Evolutionary conservation across 176 grass and related monocot genomes (phyloP), one percentile per base, ranked within the genome.

Genomic region (Leersia perrieri): DNA sequence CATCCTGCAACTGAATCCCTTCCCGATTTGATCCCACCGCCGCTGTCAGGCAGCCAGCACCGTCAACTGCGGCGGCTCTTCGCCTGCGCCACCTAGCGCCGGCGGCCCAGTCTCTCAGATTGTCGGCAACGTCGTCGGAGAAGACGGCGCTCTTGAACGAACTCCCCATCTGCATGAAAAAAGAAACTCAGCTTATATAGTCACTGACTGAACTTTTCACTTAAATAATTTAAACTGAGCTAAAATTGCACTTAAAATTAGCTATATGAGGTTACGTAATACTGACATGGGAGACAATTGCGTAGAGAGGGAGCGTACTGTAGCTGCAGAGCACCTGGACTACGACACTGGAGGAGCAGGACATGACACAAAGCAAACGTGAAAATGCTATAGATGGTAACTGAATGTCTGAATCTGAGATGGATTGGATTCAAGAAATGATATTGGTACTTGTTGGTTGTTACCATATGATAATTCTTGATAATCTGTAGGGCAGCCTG

Each of bases 71-170:
- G 18, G 67, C 53, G 1, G 71, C 5, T 45, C 70, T 73, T 15
- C n/a, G 16, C 1, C 1, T 11, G 11, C 75, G 80, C 47, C 7
- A 3, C 60, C 75, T 44, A 2, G 80, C 68, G 11, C 2, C 68
- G 12, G 9, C 47, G 29, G 86, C 80, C 86, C 86, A 83, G 60
- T 10, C 36, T 22, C 86, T 79, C 35, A 88, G 75, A 60, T 79
- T 11, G 7, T 31, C 75, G 1, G 70, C 81, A 5, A 88, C 75
- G 30, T 79, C 86, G 75, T 88, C 86, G 23, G 75, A 86, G 72
- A 97, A 97, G 66, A 94, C 87, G 7, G 92, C 85, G 47, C 82
- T 97, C 89, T 92, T 94, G 74, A 94, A 94, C 30, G 85, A 90
- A 33, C 68, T 90, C 72, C 94, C 94, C 94, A 94, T 97, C 94